Evolutionary conservation across 2,329 filamentous ascomycete genomes (phyloP).

Genomic region (Monilinia laxa): DNA sequence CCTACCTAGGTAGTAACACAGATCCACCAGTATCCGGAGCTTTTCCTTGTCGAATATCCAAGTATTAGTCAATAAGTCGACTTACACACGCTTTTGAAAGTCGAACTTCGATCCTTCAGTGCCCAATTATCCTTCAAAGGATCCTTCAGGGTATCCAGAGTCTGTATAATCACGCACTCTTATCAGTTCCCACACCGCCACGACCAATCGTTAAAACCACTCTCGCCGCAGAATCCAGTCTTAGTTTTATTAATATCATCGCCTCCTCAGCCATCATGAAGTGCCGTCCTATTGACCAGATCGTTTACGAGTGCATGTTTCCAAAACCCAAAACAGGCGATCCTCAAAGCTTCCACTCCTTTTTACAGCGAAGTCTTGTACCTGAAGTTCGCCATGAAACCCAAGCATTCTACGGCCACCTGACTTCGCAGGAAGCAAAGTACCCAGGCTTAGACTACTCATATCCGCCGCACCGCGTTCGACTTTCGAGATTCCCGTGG

Average conservation of each 20-base stretch:
- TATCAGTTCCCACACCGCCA: conserved; percentile 18
- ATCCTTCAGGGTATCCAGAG: not conserved
- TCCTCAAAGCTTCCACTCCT: conserved; percentile 67
- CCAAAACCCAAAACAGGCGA: conserved; percentile 66
- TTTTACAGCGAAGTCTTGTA: conserved; percentile 70
- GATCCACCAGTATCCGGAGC: not conserved
- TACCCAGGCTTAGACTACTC: conserved; percentile 81
- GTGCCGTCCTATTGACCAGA: conserved; percentile 65
- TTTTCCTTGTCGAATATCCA: not conserved
- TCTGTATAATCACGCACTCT: conserved; percentile 4
- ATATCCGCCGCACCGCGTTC: conserved; percentile 69
- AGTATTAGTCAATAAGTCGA: not conserved
- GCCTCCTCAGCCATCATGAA: conserved; percentile 51
- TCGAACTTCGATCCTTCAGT: not conserved
- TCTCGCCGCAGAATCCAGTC: conserved; percentile 11
- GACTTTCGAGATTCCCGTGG: conserved; percentile 75
- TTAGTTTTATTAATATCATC: conserved; percentile 14
- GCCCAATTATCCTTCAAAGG: conserved; percentile 23
- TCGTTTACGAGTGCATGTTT: conserved; percentile 74
- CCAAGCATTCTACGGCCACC: conserved; percentile 69
- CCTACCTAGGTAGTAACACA: not conserved
- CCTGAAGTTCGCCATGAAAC: conserved; percentile 75
- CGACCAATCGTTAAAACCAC: conserved; percentile 12
- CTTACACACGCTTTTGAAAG: conserved; percentile 7
- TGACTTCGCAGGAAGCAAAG: conserved; percentile 76